Evolutionary conservation across 2,329 filamentous ascomycete genomes (phyloP), one percentile per base, ranked within the genome.

Genomic region (Beauveria bassiana): DNA sequence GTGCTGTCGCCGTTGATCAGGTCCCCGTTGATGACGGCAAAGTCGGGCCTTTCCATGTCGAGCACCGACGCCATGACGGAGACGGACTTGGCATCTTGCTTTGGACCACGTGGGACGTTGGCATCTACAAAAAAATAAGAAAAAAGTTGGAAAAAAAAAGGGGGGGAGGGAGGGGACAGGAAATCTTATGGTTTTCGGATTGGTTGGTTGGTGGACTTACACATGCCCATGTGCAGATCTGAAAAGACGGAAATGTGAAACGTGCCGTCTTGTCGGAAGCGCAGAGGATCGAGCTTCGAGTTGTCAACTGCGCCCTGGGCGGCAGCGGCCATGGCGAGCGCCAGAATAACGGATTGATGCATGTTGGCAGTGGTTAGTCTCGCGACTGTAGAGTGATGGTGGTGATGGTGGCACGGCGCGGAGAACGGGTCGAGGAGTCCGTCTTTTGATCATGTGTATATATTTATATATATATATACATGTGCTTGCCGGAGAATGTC

Each of bases 1-100:
- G 79, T 80, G 62, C 85, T 84, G 63, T 90, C 87, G 43, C 88
- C 87, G 0, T 87, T 88, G 61, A 89, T 86, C 3, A 91, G 76
- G 66, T 91, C 88, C 16, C 88, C 88, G 61, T 90, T 91, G 24
- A 62, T 43, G 31, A 62, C 60, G 28, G 55, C 60, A 26, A 62
- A 55, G 22, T 62, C 45, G 20, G 60, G 53, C n/a, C 28, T 34
- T 22, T 62, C 60, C 5, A 24, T 24, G 59, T 76, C 71, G 0
- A 78, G 68, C 10, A 78, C 64, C 5, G 65, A 62, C 4, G 70
- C 65, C 24, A 77, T 70, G 5, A 78, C 74, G 16, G 66, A 65
- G 42, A 71, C 66, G 1, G 74, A 70, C 18, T 69, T 68, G 54
- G 70, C 60, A 62, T 78, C 75, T 61, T 78, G 74, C 22, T 70